phyloP scores from a whole-genome alignment of 106 monocot genomes.

The Vanilla planifolia region DNA sequence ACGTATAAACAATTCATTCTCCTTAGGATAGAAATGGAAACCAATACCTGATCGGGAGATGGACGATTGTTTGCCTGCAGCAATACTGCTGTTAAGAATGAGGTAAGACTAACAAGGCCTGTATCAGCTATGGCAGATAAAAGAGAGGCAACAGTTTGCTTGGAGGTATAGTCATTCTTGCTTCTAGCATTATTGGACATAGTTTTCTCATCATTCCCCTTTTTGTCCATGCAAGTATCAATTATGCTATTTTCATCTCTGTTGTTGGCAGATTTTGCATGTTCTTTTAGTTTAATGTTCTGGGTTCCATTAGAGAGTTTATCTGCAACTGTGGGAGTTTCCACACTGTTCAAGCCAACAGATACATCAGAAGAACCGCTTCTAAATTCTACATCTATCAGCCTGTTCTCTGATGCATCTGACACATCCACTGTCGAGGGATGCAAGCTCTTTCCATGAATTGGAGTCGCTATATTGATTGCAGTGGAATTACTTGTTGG shows the following conservation, averaged over 20 bases:
- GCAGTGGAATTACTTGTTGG: background rate
- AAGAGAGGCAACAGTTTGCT: constrained; percentile 57
- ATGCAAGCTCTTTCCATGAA: background rate
- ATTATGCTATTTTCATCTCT: constrained; percentile 29
- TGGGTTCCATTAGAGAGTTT: constrained; percentile 6
- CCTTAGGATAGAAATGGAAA: no score
- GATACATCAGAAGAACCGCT: constrained; percentile 21
- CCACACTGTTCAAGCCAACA: constrained; percentile 5
- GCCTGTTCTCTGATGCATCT: constrained; percentile 3
- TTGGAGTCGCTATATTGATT: constrained; percentile 7
- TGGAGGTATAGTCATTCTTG: constrained; percentile 35
- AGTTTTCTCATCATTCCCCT: constrained; percentile 14
- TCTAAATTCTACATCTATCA: constrained; percentile 4
- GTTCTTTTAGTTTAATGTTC: constrained; percentile 14
- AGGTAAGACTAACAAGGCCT: constrained; percentile 90
- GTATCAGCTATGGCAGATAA: constrained; percentile 75
- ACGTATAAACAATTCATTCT: no score
- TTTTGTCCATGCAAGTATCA: constrained; percentile 19
- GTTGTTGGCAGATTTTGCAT: constrained; percentile 12
- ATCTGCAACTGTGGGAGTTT: constrained; percentile 9
- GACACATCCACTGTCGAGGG: background rate
- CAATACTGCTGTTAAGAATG: constrained; percentile 86
- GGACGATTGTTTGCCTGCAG: constrained; percentile 87
- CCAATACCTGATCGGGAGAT: constrained; percentile 85
- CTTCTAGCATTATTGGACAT: constrained; percentile 11